Evolutionary conservation across 768 basidiomycete genomes (phyloP), one percentile per base, ranked within the genome.

Genomic region (Lactifluus subvellereus): DNA sequence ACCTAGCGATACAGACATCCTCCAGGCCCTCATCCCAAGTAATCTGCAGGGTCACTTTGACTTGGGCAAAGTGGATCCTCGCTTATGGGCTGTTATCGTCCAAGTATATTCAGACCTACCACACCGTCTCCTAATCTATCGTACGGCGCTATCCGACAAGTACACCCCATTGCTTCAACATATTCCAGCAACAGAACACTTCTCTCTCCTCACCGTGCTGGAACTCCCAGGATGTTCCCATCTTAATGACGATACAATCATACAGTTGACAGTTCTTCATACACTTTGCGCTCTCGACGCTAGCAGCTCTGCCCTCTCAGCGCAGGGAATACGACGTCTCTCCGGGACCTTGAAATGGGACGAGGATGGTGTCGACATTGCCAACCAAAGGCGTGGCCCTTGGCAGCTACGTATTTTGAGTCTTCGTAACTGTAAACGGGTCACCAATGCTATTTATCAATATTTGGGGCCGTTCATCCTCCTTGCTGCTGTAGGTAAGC

Each of bases 171-270:
- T 82, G 14, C 79, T 90, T 13, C 87, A 88, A 65, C 66, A 65
- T 16, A 81, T 90, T 47, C 78, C 80, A 1, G 74, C 78, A 49
- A 83, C 85, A 0, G 68, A 77, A 3, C 69, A 80, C 27, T 91
- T 89, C 70, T 77, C 87, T 3, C 77, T 91, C 37, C 64, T 91
- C 57, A 87, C 88, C 6, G 70, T 88, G 11, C 72, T 92, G 27
- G 78, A 87, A 52, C 74, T 91, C 9, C 78, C 82, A 3, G 72
- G 77, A 6, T 86, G 86, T 66, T 58, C 61, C 11, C 75, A 81
- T n/a, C 75, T 91, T 0, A 81, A 77, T 32, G 89, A 91, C 71
- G 73, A 79, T 30, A 81, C 79, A 52, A 76, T 89, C 30, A 60
- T 77, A 45, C 70, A 74, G 9, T 75, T 91, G 33, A 79, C 78